phyloP scores from a whole-genome alignment of 805 yeast species.

The Suhomyces sp. region DNA sequence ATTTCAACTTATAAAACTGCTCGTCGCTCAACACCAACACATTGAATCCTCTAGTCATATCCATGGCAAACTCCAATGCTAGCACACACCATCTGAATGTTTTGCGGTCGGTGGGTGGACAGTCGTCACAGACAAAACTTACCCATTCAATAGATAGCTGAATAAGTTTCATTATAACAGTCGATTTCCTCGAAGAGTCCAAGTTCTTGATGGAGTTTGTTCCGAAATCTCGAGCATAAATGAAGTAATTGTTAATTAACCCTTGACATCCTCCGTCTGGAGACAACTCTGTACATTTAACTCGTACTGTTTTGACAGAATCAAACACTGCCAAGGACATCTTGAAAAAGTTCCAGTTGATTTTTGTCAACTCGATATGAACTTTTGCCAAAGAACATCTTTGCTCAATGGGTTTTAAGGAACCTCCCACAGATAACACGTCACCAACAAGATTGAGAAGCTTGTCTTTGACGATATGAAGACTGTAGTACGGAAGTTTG shows the following conservation, averaged over 20 bases:
- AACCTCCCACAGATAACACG: slow-evolving; percentile 39
- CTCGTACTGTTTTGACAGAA: slow-evolving; percentile 50
- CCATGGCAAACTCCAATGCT: slow-evolving; percentile 95
- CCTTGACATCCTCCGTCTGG: slow-evolving; percentile 66
- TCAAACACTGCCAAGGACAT: slow-evolving; percentile 65
- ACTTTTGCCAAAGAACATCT: slow-evolving; percentile 71
- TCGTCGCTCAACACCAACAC: slow-evolving; percentile 76
- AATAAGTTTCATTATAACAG: slow-evolving; percentile 67
- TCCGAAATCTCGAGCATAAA: slow-evolving; percentile 79
- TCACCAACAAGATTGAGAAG: slow-evolving; percentile 60
- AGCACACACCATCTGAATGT: slow-evolving; percentile 96
- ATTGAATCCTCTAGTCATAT: slow-evolving; percentile 85
- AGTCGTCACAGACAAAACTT: slow-evolving; percentile 87
- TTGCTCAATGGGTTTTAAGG: slow-evolving; percentile 49
- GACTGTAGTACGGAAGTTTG: slow-evolving; percentile 59
- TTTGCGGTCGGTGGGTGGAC: slow-evolving; percentile 85
- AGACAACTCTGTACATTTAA: slow-evolving; percentile 51
- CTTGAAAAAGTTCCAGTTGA: slow-evolving; percentile 64
- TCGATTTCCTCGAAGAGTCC: slow-evolving; percentile 64
- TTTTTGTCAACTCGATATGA: slow-evolving; percentile 65
- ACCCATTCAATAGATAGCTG: slow-evolving; percentile 87
- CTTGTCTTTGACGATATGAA: slow-evolving; percentile 53
- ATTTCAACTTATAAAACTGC: slow-evolving; percentile 67
- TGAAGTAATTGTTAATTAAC: slow-evolving; percentile 66
- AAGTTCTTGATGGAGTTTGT: slow-evolving; percentile 63